A percentile compares a stretch with the other conserved stretches of the same genome.
phyloP scores from a whole-genome alignment of 192 early-diverging fungal species.

The Backusella sp. region DNA sequence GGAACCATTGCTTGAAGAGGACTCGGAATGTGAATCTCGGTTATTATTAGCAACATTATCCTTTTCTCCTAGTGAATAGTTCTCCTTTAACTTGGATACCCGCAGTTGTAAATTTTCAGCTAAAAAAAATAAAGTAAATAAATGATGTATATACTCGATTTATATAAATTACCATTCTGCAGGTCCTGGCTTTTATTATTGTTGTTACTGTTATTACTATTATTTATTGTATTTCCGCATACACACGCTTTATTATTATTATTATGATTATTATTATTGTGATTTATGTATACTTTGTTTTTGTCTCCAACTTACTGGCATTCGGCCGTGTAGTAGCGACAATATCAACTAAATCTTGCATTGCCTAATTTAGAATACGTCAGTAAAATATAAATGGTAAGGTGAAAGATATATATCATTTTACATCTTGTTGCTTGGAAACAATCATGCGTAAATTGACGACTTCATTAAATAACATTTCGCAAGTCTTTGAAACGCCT shows the following conservation, averaged over 20 bases:
- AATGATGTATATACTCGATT: background rate
- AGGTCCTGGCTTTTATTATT: background rate
- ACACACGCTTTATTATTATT: constrained; percentile 8
- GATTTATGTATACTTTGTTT: background rate
- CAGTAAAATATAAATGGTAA: background rate
- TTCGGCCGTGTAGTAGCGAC: constrained; percentile 2
- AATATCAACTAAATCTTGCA: constrained; percentile 19
- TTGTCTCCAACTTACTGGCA: background rate
- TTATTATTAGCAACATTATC: background rate
- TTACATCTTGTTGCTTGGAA: constrained; percentile 26
- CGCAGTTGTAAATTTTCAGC: constrained; percentile 11
- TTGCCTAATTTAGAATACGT: constrained; percentile 13
- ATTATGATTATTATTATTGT: background rate
- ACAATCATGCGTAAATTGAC: constrained; percentile 6
- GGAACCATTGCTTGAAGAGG: background rate
- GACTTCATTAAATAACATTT: constrained; percentile 1
- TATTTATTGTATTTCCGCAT: background rate
- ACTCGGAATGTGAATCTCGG: background rate
- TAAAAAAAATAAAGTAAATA: background rate
- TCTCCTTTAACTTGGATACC: constrained; percentile 10
- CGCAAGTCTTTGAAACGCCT: constrained; percentile 13
- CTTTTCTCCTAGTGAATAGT: background rate
- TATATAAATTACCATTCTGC: constrained; percentile 12
- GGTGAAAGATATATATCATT: background rate
- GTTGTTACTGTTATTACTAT: background rate